Conservation (phyloP, 2,329 filamentous ascomycete genomes). For the Stemphylium vesicarium region DNA sequence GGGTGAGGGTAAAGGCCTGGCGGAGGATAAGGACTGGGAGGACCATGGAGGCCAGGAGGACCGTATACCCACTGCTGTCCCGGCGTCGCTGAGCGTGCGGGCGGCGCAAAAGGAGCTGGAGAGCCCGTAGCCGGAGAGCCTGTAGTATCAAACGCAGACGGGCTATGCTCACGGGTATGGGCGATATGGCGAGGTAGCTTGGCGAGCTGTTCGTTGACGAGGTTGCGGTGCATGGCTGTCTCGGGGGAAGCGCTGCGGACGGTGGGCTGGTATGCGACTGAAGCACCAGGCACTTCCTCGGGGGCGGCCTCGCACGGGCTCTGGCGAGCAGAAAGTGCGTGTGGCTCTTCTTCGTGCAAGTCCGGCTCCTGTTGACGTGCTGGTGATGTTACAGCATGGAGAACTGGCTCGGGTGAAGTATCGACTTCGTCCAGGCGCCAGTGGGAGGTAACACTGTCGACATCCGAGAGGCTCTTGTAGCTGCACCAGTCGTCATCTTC, state of each 20-base stretch:
- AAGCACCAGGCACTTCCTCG: not conserved
- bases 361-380: too few relatives aligned
- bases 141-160: too few relatives aligned
- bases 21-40: too few relatives aligned
- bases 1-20: too few relatives aligned
- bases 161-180: not conserved
- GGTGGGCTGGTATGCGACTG: not conserved
- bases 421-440: not conserved
- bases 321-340: too few relatives aligned
- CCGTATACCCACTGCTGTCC: too few relatives aligned
- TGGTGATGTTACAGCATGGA: too few relatives aligned
- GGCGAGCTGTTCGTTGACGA: conserved; percentile 6
- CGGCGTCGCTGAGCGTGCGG: too few relatives aligned
- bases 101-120: too few relatives aligned
- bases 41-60: too few relatives aligned
- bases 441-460: conserved; percentile 1
- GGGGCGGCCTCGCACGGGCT: not conserved
- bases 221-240: not conserved
- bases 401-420: not conserved
- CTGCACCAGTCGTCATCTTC: not conserved
- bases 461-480: conserved; percentile 4
- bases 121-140: too few relatives aligned
- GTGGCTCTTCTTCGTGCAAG: too few relatives aligned
- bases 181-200: not conserved
- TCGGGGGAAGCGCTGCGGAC: not conserved